phyloP scores from a whole-genome alignment of 1,284 basidiomycete species.

The Bjerkandera adusta region DNA sequence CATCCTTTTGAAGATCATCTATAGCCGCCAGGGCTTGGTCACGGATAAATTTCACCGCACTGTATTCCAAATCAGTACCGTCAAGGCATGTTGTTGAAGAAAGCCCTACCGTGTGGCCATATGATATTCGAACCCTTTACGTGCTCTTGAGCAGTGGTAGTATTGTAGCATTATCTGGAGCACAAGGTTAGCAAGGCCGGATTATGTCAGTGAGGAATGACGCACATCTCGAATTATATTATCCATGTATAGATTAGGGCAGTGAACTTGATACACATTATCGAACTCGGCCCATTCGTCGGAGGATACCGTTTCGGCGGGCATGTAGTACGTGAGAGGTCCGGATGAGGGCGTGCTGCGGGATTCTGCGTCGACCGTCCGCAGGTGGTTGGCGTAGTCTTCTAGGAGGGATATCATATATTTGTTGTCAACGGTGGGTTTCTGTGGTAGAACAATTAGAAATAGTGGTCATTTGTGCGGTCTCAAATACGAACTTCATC shows the following conservation, averaged over 20 bases:
- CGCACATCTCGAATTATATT: constrained; percentile 55
- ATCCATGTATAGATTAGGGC: constrained; percentile 81
- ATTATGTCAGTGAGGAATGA: neutral
- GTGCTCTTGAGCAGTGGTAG: constrained; percentile 79
- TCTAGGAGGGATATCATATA: constrained; percentile 61
- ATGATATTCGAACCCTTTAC: constrained; percentile 84
- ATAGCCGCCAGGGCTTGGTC: constrained; percentile 65
- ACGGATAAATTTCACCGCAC: constrained; percentile 82
- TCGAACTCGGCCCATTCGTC: constrained; percentile 84
- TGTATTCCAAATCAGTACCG: constrained; percentile 27
- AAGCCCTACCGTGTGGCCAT: constrained; percentile 74
- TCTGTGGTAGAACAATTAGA: too few species aligned
- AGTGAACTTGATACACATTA: constrained; percentile 91
- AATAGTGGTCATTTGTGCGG: too few species aligned
- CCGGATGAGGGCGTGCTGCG: constrained; percentile 31
- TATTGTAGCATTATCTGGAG: constrained; percentile 83
- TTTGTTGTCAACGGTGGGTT: constrained; percentile 20
- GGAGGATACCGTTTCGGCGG: constrained; percentile 60
- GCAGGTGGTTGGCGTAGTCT: constrained; percentile 59
- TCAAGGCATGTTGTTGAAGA: neutral
- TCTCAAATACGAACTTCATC: too few species aligned
- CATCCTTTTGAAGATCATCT: constrained; percentile 31
- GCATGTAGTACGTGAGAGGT: constrained; percentile 57
- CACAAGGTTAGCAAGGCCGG: neutral
- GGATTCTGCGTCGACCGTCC: constrained; percentile 41